Evolutionary conservation across 495 filamentous ascomycete genomes (phyloP).

Genomic region (Hamigera avellanea): DNA sequence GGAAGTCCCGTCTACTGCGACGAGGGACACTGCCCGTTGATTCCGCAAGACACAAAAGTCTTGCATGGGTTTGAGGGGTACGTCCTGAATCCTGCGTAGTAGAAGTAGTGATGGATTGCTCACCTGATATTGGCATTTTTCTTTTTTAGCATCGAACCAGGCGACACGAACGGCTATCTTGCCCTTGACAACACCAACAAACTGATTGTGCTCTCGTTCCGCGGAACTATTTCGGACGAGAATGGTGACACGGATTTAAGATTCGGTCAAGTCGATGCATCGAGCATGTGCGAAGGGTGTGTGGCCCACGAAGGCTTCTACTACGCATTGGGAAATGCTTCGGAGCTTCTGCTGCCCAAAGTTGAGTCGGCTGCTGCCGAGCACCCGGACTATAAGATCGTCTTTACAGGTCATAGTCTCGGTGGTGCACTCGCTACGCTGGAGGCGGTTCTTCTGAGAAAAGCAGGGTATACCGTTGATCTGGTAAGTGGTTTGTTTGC

Average conservation of each 20-base stretch:
- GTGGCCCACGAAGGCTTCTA: conserved; percentile 43
- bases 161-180: conserved; percentile 60
- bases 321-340: conserved; percentile 38
- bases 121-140: no score
- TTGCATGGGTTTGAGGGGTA: no score
- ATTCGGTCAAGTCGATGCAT: conserved; percentile 21
- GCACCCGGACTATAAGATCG: conserved; percentile 41
- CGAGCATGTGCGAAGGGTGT: conserved; percentile 29
- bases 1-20: no score
- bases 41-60: no score
- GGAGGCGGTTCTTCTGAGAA: conserved; percentile 45
- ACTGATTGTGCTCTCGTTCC: conserved; percentile 59
- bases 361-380: conserved; percentile 17
- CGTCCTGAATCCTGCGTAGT: no score
- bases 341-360: conserved; percentile 23
- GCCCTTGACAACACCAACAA: conserved; percentile 49
- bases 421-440: conserved; percentile 55
- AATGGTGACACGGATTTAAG: conserved; percentile 53
- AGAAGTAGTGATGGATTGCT: no score
- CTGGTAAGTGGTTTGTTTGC: no score
- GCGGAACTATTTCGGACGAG: conserved; percentile 43
- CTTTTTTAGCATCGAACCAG: no score
- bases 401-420: conserved; percentile 58
- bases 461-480: conserved; percentile 24
- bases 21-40: no score